Percentiles rank a stretch among this genome's conserved stretches.
phyloP scores from a whole-genome alignment of 441 rosid species.

The Manihot esculenta region DNA sequence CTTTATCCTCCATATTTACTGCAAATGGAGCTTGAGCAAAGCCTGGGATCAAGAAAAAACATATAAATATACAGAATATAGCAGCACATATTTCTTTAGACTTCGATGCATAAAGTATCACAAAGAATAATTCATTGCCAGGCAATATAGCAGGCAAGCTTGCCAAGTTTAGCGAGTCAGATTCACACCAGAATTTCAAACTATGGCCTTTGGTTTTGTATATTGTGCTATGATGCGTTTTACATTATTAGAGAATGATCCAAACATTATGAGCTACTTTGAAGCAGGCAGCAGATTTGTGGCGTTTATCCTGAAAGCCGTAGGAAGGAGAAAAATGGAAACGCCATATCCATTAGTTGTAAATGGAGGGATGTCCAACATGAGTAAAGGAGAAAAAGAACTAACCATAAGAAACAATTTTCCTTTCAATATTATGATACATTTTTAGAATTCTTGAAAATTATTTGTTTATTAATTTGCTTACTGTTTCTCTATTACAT shows the following conservation, averaged over 20 bases:
- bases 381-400: background rate
- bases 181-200: background rate
- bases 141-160: background rate
- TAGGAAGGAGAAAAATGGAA: background rate
- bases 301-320: background rate
- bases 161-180: background rate
- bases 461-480: background rate
- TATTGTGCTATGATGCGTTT: background rate
- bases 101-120: background rate
- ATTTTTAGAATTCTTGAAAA: background rate
- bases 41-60: background rate
- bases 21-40: background rate
- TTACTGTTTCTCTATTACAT: background rate
- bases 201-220: background rate
- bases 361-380: background rate
- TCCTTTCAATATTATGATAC: background rate
- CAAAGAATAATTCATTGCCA: background rate
- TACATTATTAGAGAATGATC: background rate
- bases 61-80: background rate
- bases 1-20: conserved; percentile 2
- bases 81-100: background rate
- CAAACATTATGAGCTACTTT: background rate
- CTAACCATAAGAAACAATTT: background rate
- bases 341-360: no score
- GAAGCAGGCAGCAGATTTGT: background rate